Evolutionary conservation across 805 yeast species (phyloP).

Genomic region (Starmerella sirachaensis): DNA sequence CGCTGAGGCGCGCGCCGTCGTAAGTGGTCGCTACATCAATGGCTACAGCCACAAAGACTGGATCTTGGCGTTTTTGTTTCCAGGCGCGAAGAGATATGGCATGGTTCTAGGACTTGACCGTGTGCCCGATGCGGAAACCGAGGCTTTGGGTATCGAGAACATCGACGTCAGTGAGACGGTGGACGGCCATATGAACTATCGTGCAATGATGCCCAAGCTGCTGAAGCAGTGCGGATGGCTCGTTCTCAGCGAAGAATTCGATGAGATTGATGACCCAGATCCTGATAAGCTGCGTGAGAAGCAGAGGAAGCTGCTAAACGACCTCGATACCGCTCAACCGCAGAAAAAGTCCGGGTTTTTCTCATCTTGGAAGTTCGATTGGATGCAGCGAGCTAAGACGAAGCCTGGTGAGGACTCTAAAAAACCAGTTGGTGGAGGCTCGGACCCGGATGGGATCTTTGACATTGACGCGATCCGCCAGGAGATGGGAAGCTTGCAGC

Average conservation of each 20-base stretch:
- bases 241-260: slow-evolving; percentile 78
- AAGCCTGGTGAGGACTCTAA: too few relatives aligned
- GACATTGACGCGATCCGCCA: slow-evolving; percentile 31
- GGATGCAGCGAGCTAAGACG: slow-evolving; percentile 40
- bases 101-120: slow-evolving; percentile 86
- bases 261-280: slow-evolving; percentile 93
- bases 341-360: slow-evolving; percentile 29
- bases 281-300: slow-evolving; percentile 67
- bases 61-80: slow-evolving; percentile 86
- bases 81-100: slow-evolving; percentile 90
- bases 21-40: slow-evolving; percentile 78
- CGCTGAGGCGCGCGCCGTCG: slow-evolving; percentile 67
- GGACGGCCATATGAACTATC: slow-evolving; percentile 95
- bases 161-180: slow-evolving; percentile 76
- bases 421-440: too few relatives aligned
- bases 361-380: slow-evolving; percentile 34
- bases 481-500: slow-evolving; percentile 29
- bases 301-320: slow-evolving; percentile 68
- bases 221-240: slow-evolving; percentile 61
- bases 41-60: slow-evolving; percentile 90
- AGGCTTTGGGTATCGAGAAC: slow-evolving; percentile 45
- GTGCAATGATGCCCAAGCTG: slow-evolving; percentile 82
- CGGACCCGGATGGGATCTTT: slow-evolving; percentile 21
- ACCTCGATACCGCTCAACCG: slow-evolving; percentile 35
- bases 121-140: slow-evolving; percentile 30